Percentiles rank a stretch among this genome's conserved stretches.
These are phyloP conservation scores for Hydrangea macrophylla DNA, from an alignment of 148 eudicot species.

Conservation along the genomic window DNA sequence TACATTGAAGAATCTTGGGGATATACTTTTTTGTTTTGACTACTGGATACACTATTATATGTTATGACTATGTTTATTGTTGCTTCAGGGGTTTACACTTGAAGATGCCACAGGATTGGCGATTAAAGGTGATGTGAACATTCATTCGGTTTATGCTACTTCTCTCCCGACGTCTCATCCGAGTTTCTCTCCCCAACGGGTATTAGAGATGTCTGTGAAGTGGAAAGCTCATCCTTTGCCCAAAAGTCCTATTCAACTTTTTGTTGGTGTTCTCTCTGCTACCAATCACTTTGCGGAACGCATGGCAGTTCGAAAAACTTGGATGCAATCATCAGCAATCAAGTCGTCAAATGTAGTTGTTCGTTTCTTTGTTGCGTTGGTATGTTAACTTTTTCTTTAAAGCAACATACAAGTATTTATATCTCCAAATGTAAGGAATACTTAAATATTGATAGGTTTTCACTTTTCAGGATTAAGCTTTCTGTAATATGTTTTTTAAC, in stretches of 20 bases:
- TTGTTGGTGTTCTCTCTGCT: conserved; percentile 91
- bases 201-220: conserved; percentile 66
- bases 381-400: conserved; percentile 23
- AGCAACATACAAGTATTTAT: background rate
- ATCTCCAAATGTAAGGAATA: background rate
- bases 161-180: conserved; percentile 89
- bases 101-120: conserved; percentile 98
- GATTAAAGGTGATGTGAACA: conserved; percentile 79
- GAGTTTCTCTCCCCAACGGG: conserved; percentile 85
- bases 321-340: conserved; percentile 85
- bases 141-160: conserved; percentile 88
- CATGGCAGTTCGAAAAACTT: conserved; percentile 96
- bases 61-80: background rate
- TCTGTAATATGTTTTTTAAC: no score
- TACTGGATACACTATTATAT: background rate
- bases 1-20: background rate
- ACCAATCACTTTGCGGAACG: conserved; percentile 98
- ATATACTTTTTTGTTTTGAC: background rate
- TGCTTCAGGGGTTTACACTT: conserved; percentile 76
- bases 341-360: conserved; percentile 76
- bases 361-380: conserved; percentile 97
- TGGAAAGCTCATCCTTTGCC: conserved; percentile 83
- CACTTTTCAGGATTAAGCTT: background rate
- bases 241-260: conserved; percentile 50
- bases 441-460: background rate